phyloP scores from a whole-genome alignment of 1,284 basidiomycete genomes.

The Meripilus lineatus region DNA sequence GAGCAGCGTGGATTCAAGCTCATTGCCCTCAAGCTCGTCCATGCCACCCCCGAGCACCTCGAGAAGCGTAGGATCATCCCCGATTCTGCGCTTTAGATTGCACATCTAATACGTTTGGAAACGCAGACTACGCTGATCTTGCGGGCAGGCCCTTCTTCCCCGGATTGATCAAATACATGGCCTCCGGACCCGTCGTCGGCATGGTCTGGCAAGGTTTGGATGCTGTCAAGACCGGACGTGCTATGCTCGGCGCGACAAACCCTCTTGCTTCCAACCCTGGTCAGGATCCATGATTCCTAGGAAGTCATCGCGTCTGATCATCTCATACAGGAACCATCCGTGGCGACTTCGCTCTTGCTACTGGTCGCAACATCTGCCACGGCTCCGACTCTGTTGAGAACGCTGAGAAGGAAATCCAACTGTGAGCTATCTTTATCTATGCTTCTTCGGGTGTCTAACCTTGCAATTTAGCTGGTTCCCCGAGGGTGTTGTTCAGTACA shows the following conservation, averaged over 20 bases:
- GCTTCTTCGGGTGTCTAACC: constrained; percentile 8
- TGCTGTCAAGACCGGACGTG: constrained; percentile 94
- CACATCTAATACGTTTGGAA: constrained; percentile 3
- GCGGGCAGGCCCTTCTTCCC: constrained; percentile 91
- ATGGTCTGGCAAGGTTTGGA: constrained; percentile 98
- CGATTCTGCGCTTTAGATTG: background rate
- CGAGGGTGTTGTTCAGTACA: constrained; percentile 78
- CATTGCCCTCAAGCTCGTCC: constrained; percentile 82
- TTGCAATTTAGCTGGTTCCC: constrained; percentile 70
- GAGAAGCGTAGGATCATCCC: constrained; percentile 61
- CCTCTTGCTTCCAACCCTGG: constrained; percentile 87
- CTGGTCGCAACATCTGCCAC: constrained; percentile 93
- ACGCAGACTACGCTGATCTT: constrained; percentile 89
- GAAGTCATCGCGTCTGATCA: background rate
- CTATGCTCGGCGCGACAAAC: constrained; percentile 97
- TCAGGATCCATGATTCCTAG: constrained; percentile 26
- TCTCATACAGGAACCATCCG: constrained; percentile 71
- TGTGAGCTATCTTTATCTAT: constrained; percentile 46
- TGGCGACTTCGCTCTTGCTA: constrained; percentile 89
- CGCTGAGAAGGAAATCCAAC: constrained; percentile 86
- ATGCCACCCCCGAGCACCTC: constrained; percentile 76
- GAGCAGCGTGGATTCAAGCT: constrained; percentile 96
- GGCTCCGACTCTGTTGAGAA: constrained; percentile 91
- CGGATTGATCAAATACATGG: constrained; percentile 91
- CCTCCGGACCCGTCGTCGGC: constrained; percentile 90